Evolutionary conservation across 495 filamentous ascomycete species (phyloP), one percentile per base, ranked within the genome.

Genomic region (Xylona heveae): DNA sequence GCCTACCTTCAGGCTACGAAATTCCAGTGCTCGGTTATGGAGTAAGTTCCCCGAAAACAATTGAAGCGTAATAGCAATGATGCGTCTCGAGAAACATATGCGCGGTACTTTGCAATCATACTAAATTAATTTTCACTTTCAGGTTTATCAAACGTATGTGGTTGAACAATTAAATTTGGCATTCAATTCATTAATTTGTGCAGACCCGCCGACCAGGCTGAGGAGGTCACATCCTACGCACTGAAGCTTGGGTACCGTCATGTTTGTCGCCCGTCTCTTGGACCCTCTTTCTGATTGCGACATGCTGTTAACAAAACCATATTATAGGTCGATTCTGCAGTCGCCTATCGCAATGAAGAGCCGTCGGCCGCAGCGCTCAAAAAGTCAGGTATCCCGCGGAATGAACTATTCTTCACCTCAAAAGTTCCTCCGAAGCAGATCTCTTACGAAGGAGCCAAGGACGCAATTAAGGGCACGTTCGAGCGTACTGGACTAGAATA

Each of bases 11-110:
- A 28, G 79, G 80, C 33, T 72, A 72, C 47, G 68, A 81, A 35
- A 81, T 90, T 23, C 80, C 80, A 0, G 50, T 62, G 6, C 42
- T 85, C 23, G 79, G 79, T 2, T 82, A 69, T 42, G 78, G 75
- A 30, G 73, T 76, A 61, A 45, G 70, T 58, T 3, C 10, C n/a
- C n/a, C n/a, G n/a, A n/a, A n/a, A n/a, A n/a, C n/a, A n/a, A n/a
- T n/a, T n/a, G n/a, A n/a, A n/a, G n/a, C n/a, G n/a, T n/a, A n/a
- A n/a, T n/a, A n/a, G n/a, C n/a, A n/a, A n/a, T n/a, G n/a, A n/a
- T n/a, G n/a, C n/a, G n/a, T n/a, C n/a, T n/a, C n/a, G n/a, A n/a
- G n/a, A n/a, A n/a, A n/a, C n/a, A n/a, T n/a, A n/a, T n/a, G n/a
- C n/a, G n/a, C n/a, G n/a, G n/a, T n/a, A n/a, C n/a, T n/a, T n/a